These are phyloP conservation scores for Fagopyrum homotropicum DNA, from an alignment of 148 eudicot species.

Conservation along the genomic window DNA sequence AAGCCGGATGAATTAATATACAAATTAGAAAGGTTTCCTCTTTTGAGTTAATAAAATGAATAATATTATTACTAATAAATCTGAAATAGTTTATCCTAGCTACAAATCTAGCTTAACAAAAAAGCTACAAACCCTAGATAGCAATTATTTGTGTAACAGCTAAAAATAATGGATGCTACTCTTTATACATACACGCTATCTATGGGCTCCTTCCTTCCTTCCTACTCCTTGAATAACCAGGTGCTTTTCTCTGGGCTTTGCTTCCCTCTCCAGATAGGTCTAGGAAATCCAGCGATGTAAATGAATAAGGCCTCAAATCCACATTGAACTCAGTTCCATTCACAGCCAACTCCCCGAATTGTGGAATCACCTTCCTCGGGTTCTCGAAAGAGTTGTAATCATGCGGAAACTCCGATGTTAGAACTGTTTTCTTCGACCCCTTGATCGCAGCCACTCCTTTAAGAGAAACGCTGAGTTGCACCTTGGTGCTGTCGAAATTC, in stretches of 20 bases:
- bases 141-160: no score
- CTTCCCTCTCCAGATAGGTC: background rate
- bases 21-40: no score
- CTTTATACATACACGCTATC: no score
- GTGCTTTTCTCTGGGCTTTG: background rate
- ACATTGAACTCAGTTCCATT: constrained; percentile 5
- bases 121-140: no score
- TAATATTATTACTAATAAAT: no score
- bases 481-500: background rate
- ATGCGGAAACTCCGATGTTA: background rate
- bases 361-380: constrained; percentile 3
- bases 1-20: no score
- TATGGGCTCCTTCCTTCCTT: no score
- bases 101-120: no score
- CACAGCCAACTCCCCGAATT: background rate
- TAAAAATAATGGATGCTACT: no score
- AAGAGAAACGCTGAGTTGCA: background rate
- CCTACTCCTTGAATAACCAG: no score
- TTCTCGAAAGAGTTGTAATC: background rate
- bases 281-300: background rate
- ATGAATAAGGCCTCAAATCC: background rate
- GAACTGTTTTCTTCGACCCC: background rate
- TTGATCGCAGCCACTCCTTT: background rate
- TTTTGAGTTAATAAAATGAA: no score
- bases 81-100: no score